These are phyloP conservation scores for Ganoderma lingzhi DNA, from an alignment of 1,284 basidiomycete species.

Conservation along the genomic window DNA sequence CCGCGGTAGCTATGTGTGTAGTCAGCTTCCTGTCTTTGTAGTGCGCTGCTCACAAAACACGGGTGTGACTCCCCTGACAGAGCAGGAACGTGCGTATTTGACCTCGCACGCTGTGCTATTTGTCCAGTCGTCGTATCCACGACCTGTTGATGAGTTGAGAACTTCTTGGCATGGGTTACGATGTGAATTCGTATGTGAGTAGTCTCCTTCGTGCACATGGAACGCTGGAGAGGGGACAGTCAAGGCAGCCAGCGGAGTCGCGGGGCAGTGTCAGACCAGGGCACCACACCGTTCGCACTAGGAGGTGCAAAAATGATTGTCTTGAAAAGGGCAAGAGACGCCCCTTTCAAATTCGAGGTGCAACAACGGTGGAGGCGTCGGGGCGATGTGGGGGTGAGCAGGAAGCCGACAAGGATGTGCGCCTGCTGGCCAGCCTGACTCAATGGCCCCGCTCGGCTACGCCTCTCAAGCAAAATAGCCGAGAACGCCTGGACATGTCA, in stretches of 20 bases:
- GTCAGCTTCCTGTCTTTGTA: neutral
- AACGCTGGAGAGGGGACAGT: neutral
- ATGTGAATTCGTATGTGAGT: neutral
- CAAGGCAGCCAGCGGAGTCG: neutral
- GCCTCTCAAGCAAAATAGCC: neutral
- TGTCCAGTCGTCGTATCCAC: neutral
- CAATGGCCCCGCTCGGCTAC: neutral
- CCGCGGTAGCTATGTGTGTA: constrained; percentile 12
- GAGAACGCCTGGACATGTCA: neutral
- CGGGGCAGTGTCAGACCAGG: neutral
- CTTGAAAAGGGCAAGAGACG: neutral
- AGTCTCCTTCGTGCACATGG: neutral
- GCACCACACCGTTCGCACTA: no score
- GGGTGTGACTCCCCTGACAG: constrained; percentile 16
- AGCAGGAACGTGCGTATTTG: constrained; percentile 11
- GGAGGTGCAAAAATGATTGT: no score
- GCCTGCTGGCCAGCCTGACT: neutral
- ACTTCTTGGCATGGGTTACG: neutral
- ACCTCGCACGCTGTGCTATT: neutral
- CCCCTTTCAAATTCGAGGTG: neutral
- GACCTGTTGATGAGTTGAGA: neutral
- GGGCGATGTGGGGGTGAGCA: neutral
- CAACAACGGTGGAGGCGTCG: neutral
- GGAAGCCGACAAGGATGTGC: neutral
- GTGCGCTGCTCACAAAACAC: constrained; percentile 15